These are phyloP conservation scores for Citrus australasica DNA, from an alignment of 345 rosid genomes.

Conservation along the genomic window DNA sequence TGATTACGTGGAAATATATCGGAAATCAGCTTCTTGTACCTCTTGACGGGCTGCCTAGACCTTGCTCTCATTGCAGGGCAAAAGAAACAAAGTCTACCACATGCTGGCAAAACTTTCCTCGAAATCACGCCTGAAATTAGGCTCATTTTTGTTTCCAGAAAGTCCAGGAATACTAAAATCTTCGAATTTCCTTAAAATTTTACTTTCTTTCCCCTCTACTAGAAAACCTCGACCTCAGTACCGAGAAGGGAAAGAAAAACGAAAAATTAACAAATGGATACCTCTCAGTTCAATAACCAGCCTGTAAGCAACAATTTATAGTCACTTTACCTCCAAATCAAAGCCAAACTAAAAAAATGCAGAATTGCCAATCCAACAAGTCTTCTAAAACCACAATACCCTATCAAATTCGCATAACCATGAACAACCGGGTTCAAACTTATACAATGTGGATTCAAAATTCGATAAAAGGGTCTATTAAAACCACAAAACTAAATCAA, in stretches of 20 bases:
- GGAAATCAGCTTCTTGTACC: constrained; percentile 94
- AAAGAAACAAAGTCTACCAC: constrained; percentile 86
- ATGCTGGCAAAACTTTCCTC: constrained; percentile 87
- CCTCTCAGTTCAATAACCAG: constrained; percentile 28
- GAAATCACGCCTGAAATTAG: constrained; percentile 76
- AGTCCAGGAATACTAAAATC: background rate
- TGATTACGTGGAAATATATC: constrained; percentile 79
- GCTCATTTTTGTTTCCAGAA: constrained; percentile 47
- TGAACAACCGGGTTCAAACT: background rate
- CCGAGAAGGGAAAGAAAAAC: constrained; percentile 70
- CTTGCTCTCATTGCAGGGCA: constrained; percentile 88
- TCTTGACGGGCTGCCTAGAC: constrained; percentile 96
- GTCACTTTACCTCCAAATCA: constrained; percentile 20
- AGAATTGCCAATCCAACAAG: constrained; percentile 7
- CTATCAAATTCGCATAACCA: background rate
- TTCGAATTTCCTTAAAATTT: constrained; percentile 8
- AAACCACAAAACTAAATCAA: background rate
- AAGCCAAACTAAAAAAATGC: constrained; percentile 11
- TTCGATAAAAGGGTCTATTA: background rate
- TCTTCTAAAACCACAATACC: background rate
- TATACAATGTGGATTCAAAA: background rate
- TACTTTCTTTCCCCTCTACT: constrained; percentile 65
- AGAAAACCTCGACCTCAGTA: constrained; percentile 32
- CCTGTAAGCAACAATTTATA: constrained; percentile 28
- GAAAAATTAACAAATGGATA: constrained; percentile 10